Base-by-base conservation (phyloP, 495 filamentous ascomycete genomes). In the Penicillium crystallinum region DNA sequence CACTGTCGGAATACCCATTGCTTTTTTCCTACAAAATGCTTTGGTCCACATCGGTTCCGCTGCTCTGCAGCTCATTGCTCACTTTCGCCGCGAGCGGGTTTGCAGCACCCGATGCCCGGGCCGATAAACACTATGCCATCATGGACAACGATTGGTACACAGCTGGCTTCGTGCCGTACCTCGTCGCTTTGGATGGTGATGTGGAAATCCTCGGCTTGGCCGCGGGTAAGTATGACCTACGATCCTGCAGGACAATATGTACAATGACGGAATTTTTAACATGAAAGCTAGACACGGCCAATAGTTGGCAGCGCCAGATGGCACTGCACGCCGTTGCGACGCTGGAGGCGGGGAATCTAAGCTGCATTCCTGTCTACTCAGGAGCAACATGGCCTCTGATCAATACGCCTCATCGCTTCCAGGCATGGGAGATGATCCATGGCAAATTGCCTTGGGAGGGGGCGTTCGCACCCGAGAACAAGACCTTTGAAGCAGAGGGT, bases 61-160 rank as follows among this genome's bases (percentile, higher is more conserved):
- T 57, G 49, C 47, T 62, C 7, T 55, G 47, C 43, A 46, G 53
- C 49, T 50, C 49, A 30, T 36, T 62, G 27, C 46, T 62, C 12
- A 42, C 49, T 19, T 49, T 57, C 15, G 46, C 53, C 23, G 43
- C 58, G 36, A 46, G 54, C 5, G 44, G 17, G 17, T 5, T 55
- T 36, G 52, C 58, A 11, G 19, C 36, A 19, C 54, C 49, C 14
- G 31, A 61, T 17, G 21, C 39, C 3, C 51, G 22, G 12, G 31
- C 53, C 19, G 46, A 64, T 17, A 59, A 59, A 46, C 56, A 55
- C 35, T 62, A 63, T 52, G 62, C 56, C 21, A 65, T 70, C 41
- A 43, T 68, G 44, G 69, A 71, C 46, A 70, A 70, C 44, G 66
- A 72, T 56, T 72, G 64, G 64, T 56, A 58, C 44, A 56, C 66